These are phyloP conservation scores for Mycosphaerella arachidis DNA, from an alignment of 2,329 filamentous ascomycete species.

Conservation along the genomic window DNA sequence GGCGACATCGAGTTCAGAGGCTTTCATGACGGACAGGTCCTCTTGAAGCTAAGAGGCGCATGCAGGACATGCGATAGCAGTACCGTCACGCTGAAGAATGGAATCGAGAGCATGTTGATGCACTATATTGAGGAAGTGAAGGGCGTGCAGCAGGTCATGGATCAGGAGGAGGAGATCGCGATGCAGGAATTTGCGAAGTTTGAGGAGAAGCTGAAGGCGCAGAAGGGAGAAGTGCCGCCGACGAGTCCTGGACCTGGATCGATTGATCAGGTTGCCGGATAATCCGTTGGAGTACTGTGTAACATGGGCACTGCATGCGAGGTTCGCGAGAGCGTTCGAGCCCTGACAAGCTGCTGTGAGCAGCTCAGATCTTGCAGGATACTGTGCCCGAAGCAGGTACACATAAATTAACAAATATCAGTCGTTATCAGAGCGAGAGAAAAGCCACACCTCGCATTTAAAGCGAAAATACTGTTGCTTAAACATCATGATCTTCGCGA, in stretches of 20 bases:
- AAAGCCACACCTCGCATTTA: neutral
- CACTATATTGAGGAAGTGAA: constrained; percentile 88
- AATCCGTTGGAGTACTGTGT: neutral
- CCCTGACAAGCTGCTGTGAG: neutral
- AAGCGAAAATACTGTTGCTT: neutral
- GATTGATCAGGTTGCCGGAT: constrained; percentile 44
- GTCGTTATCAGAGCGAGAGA: neutral
- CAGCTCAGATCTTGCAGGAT: neutral
- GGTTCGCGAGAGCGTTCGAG: neutral
- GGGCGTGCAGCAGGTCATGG: constrained; percentile 83
- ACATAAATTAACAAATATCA: neutral
- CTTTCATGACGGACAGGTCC: constrained; percentile 73
- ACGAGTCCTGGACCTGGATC: constrained; percentile 49
- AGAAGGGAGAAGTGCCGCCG: constrained; percentile 52
- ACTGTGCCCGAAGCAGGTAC: too few species aligned
- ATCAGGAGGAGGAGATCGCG: constrained; percentile 86
- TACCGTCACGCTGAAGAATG: constrained; percentile 93
- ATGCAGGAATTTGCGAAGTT: constrained; percentile 88
- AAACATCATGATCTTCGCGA: neutral
- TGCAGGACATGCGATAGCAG: constrained; percentile 96
- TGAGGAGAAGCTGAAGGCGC: constrained; percentile 71
- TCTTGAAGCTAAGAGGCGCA: constrained; percentile 75
- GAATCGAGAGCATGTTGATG: constrained; percentile 97
- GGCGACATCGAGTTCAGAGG: constrained; percentile 95
- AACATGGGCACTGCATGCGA: too few species aligned